These are phyloP conservation scores for Chalara sp. DNA, from an alignment of 2,329 filamentous ascomycete species.

Conservation along the genomic window DNA sequence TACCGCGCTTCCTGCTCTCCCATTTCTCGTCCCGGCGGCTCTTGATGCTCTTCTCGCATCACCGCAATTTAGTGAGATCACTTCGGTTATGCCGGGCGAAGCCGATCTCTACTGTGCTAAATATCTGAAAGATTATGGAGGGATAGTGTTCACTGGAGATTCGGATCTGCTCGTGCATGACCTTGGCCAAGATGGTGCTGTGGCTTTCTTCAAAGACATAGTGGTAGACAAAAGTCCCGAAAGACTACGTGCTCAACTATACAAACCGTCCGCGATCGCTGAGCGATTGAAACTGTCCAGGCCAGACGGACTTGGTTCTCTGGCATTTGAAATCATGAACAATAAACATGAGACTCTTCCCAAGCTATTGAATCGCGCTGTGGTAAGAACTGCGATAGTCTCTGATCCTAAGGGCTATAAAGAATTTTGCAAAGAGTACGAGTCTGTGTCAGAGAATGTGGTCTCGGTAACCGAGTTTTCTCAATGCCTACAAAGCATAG, in stretches of 20 bases:
- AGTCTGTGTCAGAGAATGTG: background rate
- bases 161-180: constrained; percentile 78
- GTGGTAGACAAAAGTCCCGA: constrained; percentile 14
- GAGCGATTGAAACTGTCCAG: constrained; percentile 34
- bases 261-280: constrained; percentile 37
- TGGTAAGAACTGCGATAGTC: constrained; percentile 11
- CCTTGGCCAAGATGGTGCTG: constrained; percentile 51
- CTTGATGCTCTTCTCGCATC: constrained; percentile 59
- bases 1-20: constrained; percentile 35
- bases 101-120: constrained; percentile 76
- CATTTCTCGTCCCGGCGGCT: constrained; percentile 72
- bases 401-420: constrained; percentile 11
- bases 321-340: constrained; percentile 27
- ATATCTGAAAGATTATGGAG: constrained; percentile 46
- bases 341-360: constrained; percentile 19
- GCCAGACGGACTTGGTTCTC: constrained; percentile 30
- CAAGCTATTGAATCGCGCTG: constrained; percentile 18
- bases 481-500: constrained; percentile 12
- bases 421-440: constrained; percentile 21
- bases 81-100: constrained; percentile 68
- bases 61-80: constrained; percentile 34
- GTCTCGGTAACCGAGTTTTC: no score
- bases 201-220: constrained; percentile 65
- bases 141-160: constrained; percentile 69
- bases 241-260: constrained; percentile 22